These are phyloP conservation scores for Pyrus bretschneideri DNA, from an alignment of 306 rosid species.

Conservation along the genomic window DNA sequence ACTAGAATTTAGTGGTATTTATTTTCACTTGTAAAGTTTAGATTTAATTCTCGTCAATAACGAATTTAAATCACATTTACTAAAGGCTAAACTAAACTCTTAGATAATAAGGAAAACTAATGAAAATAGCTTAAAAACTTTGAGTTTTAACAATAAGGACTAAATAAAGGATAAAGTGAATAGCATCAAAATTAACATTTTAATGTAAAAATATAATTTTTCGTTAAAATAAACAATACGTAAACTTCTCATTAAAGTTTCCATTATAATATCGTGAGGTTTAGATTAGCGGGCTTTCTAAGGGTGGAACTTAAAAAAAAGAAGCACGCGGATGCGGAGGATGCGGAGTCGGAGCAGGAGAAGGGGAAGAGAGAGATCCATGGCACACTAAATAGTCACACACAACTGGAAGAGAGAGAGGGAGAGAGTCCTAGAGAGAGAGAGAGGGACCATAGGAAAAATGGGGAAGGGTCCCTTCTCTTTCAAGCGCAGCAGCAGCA, in stretches of 20 bases:
- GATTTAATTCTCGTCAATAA: fast-evolving
- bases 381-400: background rate
- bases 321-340: background rate
- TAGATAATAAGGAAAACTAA: no score
- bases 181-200: fast-evolving
- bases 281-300: no score
- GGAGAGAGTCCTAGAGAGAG: background rate
- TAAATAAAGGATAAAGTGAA: fast-evolving
- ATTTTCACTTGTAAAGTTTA: no score
- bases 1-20: fast-evolving
- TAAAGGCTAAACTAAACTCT: no score
- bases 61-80: no score
- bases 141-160: no score
- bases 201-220: no score
- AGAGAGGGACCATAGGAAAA: conserved; percentile 15
- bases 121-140: no score
- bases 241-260: fast-evolving
- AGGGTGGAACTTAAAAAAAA: background rate
- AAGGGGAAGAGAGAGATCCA: background rate
- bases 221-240: no score
- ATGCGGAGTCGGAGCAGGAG: background rate
- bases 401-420: background rate
- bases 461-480: conserved; percentile 67
- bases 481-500: conserved; percentile 46
- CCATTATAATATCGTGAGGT: no score